Evolutionary conservation across 192 early-diverging fungal genomes (phyloP).

Genomic region (Coemansia aciculifera): DNA sequence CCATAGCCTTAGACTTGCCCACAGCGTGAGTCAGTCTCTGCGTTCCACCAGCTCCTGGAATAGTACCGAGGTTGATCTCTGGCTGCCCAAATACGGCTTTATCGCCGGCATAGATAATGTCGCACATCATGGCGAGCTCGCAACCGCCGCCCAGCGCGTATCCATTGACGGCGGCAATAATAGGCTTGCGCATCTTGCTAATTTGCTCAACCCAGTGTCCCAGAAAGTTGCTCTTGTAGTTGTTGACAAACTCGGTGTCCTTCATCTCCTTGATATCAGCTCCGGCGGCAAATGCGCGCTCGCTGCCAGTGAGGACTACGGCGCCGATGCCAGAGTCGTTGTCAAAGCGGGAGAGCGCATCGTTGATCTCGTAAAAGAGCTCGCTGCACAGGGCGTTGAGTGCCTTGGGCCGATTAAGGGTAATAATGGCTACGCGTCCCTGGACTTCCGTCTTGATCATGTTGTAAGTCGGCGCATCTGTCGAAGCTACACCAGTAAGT

Average conservation of each 20-base stretch:
- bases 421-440: conserved; percentile 84
- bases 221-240: conserved; percentile 90
- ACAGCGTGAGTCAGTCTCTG: conserved; percentile 87
- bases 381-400: conserved; percentile 94
- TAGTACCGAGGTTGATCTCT: conserved; percentile 97
- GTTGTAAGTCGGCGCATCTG: conserved; percentile 30
- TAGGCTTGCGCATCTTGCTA: conserved; percentile 87
- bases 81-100: conserved; percentile 97
- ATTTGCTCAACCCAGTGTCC: conserved; percentile 91
- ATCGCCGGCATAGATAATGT: conserved; percentile 98
- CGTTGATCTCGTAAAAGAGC: conserved; percentile 91
- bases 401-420: conserved; percentile 92
- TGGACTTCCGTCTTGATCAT: conserved; percentile 69
- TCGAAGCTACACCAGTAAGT: conserved; percentile 23
- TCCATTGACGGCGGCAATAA: conserved; percentile 97
- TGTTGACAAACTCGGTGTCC: conserved; percentile 80
- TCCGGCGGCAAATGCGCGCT: conserved; percentile 96
- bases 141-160: conserved; percentile 98
- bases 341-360: conserved; percentile 78
- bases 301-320: conserved; percentile 93
- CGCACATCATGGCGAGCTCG: conserved; percentile 99
- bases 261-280: conserved; percentile 99
- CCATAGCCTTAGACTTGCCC: conserved; percentile 99
- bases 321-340: conserved; percentile 76
- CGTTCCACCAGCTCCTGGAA: conserved; percentile 86